phyloP scores from a whole-genome alignment of 768 basidiomycete genomes.

The Boletales sp. region DNA sequence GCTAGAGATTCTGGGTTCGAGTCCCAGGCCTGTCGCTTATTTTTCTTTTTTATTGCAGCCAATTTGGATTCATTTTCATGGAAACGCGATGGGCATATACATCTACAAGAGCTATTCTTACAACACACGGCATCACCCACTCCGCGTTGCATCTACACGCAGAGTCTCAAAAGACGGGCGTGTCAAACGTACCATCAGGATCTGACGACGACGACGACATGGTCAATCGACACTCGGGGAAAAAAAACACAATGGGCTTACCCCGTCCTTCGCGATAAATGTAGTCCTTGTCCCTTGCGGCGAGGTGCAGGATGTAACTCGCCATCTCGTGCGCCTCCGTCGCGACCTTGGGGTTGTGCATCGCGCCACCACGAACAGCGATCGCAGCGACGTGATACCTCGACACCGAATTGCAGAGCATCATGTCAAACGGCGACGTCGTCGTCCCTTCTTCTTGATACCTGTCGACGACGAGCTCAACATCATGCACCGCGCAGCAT shows the following conservation, averaged over 20 bases:
- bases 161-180: conserved; percentile 43
- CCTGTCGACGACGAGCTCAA: no score
- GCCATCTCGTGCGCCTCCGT: conserved; percentile 56
- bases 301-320: conserved; percentile 56
- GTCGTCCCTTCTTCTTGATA: conserved; percentile 77
- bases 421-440: conserved; percentile 83
- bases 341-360: conserved; percentile 50
- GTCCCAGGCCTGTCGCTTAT: conserved; percentile 56
- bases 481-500: no score
- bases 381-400: conserved; percentile 62
- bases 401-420: conserved; percentile 67
- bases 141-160: neutral
- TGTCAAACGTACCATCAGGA: conserved; percentile 39
- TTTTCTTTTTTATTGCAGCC: neutral
- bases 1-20: conserved; percentile 64
- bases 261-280: conserved; percentile 59
- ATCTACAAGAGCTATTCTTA: conserved; percentile 5
- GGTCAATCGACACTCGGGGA: neutral
- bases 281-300: conserved; percentile 58
- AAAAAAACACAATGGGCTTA: conserved; percentile 18
- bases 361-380: conserved; percentile 56
- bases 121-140: neutral
- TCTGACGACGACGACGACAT: conserved; percentile 19
- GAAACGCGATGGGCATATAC: no score
- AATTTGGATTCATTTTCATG: no score